Base-by-base conservation (phyloP, 306 rosid species). In the Begonia loranthoides region DNA sequence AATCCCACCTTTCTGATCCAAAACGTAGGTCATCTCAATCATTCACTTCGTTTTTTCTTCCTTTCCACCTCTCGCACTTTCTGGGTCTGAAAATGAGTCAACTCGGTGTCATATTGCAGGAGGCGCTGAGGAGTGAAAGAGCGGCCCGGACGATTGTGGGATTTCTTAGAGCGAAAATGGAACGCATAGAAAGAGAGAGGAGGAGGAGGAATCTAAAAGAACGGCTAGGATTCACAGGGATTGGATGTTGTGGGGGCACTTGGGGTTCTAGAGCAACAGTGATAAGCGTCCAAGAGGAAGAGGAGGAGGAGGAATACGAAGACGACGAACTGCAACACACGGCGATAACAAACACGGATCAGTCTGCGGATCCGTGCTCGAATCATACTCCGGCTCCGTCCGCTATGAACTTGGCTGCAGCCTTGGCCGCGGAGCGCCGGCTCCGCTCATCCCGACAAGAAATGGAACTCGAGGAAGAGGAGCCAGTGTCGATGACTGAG, bases 321-420 rank as follows among this genome's bases (percentile, higher is more conserved):
- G 69, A 70, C 10, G 70, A 64, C 7, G 59, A 36, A 15, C 73
- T 61, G 3, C 55, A 48, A 11, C 52, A 46, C 22, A 50, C 50
- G 22, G 66, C 43, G 43, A 67, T 49, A 5, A 10, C 58, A 22
- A 57, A 33, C 48, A 41, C 63, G 63, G 76, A 57, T 45, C 82
- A 50, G 57, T 57, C 56, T 22, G 66, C 63, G 34, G 11, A 49
- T 17, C 63, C 16, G 44, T 83, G 87, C 3, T 10, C 57, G 9
- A 58, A 43, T 0, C 87, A 81, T 50, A 52, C 49, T 19, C 55
- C 62, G 5, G 15, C 68, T 13, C 52, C 64, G 2, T 47, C 94
- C 19, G 79, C 94, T 1, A 86, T 92, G 96, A 92, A 92, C 60
- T 74, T 92, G 0, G 99, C 99, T 8, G 87, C 93, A 21, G 99